phyloP scores from a whole-genome alignment of 2,329 filamentous ascomycete genomes.

The Colletotrichum simmondsii region DNA sequence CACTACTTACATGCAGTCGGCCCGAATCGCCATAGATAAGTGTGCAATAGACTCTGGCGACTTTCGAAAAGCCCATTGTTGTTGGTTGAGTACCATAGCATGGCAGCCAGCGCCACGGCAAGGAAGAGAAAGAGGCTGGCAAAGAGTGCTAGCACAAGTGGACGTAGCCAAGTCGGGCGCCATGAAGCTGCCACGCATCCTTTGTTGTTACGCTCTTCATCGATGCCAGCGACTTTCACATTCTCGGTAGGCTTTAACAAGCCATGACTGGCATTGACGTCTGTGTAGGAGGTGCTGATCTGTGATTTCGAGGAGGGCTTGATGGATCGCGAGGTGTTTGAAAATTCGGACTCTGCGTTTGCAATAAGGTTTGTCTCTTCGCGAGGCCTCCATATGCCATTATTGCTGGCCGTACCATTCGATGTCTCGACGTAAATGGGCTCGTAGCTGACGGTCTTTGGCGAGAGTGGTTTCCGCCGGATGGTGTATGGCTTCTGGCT shows the following conservation, averaged over 20 bases:
- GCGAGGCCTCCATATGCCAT: background rate
- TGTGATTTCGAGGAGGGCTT: background rate
- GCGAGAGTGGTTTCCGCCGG: background rate
- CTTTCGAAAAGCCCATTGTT: constrained; percentile 8
- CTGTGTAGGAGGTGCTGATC: background rate
- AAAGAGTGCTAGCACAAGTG: background rate
- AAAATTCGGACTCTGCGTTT: background rate
- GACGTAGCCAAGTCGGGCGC: constrained; percentile 17
- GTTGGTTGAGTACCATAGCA: background rate
- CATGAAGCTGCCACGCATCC: background rate
- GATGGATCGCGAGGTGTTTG: too few relatives aligned
- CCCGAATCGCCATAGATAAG: constrained; percentile 15
- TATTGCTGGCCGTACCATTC: background rate
- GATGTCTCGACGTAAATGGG: background rate
- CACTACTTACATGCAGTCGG: constrained; percentile 7
- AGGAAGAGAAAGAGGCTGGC: constrained; percentile 5
- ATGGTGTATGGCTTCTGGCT: background rate
- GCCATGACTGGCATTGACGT: background rate
- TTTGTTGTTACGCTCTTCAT: background rate
- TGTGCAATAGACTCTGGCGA: background rate
- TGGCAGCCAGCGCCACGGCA: background rate
- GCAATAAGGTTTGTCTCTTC: background rate
- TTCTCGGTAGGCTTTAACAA: background rate
- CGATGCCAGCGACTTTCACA: background rate
- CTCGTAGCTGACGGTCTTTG: background rate